Percentiles rank a stretch among this genome's conserved stretches.
Evolutionary conservation across 768 basidiomycete genomes (phyloP).

Genomic region (Rhodosporidiobolus odoratus): DNA sequence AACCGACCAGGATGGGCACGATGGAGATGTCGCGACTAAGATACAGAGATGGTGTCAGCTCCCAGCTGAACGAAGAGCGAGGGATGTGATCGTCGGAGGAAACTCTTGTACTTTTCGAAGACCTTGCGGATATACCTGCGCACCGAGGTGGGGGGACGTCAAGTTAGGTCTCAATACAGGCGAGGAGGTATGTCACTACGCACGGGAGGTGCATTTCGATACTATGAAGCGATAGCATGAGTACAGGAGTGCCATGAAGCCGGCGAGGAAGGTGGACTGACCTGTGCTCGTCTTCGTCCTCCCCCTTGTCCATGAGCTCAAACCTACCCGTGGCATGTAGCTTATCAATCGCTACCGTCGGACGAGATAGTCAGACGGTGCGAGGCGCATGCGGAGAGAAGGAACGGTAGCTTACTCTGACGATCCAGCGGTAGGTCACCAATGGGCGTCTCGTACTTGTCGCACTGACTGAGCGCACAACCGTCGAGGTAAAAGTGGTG

Average conservation of each 20-base stretch:
- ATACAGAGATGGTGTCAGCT: conserved; percentile 1
- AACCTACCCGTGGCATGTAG: conserved; percentile 66
- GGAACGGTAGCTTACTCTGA: conserved; percentile 56
- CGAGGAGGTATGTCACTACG: neutral
- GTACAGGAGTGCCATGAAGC: neutral
- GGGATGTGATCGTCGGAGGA: no score
- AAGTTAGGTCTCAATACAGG: neutral
- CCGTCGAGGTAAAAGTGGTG: conserved; percentile 83
- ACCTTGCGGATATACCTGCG: conserved; percentile 65
- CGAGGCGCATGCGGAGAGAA: neutral
- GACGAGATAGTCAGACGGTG: neutral
- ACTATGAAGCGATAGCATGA: conserved; percentile 48
- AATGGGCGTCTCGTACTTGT: conserved; percentile 74
- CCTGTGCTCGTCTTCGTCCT: conserved; percentile 84
- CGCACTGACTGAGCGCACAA: conserved; percentile 78
- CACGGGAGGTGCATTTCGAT: conserved; percentile 95
- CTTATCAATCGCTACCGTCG: conserved; percentile 59
- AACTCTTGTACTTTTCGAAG: conserved; percentile 69
- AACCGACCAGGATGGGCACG: conserved; percentile 86
- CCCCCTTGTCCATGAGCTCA: conserved; percentile 57
- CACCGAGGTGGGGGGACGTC: conserved; percentile 15
- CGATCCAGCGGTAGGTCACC: conserved; percentile 73
- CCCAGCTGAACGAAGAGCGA: no score
- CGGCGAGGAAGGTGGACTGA: neutral
- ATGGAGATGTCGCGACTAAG: conserved; percentile 58